phyloP scores from a whole-genome alignment of 2,329 filamentous ascomycete genomes.

The Samsoniella hepiali region DNA sequence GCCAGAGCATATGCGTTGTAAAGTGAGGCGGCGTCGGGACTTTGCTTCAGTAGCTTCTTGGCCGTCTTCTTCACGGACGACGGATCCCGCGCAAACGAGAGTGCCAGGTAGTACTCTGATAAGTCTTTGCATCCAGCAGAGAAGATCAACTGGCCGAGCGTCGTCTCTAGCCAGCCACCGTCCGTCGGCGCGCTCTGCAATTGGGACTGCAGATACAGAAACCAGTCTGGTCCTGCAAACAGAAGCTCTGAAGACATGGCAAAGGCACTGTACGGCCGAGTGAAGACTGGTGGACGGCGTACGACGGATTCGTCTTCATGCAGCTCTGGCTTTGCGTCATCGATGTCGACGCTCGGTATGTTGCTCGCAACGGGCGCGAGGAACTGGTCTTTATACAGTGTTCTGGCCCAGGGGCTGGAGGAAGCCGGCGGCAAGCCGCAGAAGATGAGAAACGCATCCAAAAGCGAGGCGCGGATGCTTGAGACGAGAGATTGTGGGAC shows the following conservation, averaged over 20 bases:
- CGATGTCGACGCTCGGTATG: constrained; percentile 4
- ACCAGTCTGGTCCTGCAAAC: constrained; percentile 7
- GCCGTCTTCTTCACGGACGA: constrained; percentile 63
- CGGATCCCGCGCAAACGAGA: constrained; percentile 57
- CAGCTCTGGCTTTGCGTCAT: constrained; percentile 3
- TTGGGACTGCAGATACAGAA: background rate
- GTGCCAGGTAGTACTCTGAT: constrained; percentile 66
- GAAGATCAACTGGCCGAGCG: constrained; percentile 49
- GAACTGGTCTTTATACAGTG: constrained; percentile 32
- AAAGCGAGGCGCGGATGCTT: constrained; percentile 43
- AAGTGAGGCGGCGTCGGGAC: constrained; percentile 60
- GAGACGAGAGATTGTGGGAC: constrained; percentile 40
- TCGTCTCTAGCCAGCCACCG: background rate
- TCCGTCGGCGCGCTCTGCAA: background rate
- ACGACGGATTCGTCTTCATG: constrained; percentile 18
- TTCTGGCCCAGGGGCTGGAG: constrained; percentile 29
- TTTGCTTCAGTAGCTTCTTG: constrained; percentile 72
- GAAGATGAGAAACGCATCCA: constrained; percentile 71
- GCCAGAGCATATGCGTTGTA: constrained; percentile 79
- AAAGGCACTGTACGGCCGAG: background rate
- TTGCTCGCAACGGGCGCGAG: constrained; percentile 20
- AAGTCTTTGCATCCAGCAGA: constrained; percentile 38
- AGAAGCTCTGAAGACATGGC: background rate
- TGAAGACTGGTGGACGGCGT: constrained; percentile 14
- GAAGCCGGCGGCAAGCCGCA: constrained; percentile 57